Evolutionary conservation across 129 eudicot genomes (phyloP).

Genomic region (Arctium minus): DNA sequence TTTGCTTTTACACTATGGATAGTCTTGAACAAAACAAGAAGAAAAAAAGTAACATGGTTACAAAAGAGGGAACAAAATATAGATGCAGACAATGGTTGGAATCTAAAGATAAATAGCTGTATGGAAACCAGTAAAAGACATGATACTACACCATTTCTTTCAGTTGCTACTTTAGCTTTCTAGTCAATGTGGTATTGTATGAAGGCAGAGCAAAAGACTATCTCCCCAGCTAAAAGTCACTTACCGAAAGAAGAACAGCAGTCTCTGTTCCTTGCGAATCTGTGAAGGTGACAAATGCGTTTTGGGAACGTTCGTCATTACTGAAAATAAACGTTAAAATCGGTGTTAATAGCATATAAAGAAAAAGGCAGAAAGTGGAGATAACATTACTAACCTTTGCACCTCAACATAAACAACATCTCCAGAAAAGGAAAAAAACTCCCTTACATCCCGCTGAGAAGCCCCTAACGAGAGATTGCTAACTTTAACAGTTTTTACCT

Average conservation of each 20-base stretch:
- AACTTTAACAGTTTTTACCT: constrained; percentile 78
- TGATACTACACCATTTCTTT: not conserved
- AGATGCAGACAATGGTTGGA: not conserved
- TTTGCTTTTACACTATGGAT: not conserved
- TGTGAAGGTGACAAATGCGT: constrained; percentile 86
- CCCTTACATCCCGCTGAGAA: constrained; percentile 65
- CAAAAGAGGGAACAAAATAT: not conserved
- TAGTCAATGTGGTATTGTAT: not conserved
- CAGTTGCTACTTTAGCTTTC: not conserved
- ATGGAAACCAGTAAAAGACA: not conserved
- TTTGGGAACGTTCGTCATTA: constrained; percentile 59
- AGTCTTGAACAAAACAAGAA: not conserved
- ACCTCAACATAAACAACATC: constrained; percentile 79
- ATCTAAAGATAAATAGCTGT: not conserved
- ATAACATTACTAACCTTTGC: constrained; percentile 53
- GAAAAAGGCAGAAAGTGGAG: not conserved
- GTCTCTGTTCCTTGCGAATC: constrained; percentile 89
- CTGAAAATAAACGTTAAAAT: constrained; percentile 31
- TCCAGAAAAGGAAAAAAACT: constrained; percentile 94
- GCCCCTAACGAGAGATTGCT: constrained; percentile 86
- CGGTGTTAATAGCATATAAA: not conserved
- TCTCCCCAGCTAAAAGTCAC: not conserved
- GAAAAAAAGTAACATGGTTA: not conserved
- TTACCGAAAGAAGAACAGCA: constrained; percentile 88
- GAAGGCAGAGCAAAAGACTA: not conserved